These are phyloP conservation scores for Leishmania braziliensis DNA, from an alignment of 208 protist genomes.

Conservation along the genomic window DNA sequence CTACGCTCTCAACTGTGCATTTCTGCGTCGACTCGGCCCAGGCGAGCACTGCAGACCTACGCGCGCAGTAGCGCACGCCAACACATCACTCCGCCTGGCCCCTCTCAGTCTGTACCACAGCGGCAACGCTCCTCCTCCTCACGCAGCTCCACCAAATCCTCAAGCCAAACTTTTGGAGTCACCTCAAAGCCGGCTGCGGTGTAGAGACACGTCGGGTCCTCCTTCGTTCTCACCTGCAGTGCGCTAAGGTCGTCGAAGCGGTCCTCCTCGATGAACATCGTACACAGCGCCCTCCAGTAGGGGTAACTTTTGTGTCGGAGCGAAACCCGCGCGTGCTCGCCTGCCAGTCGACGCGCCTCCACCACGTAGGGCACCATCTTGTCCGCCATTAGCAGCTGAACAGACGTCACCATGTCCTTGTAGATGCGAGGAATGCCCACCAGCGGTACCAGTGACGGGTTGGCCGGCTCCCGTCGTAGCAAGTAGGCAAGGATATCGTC, in stretches of 20 bases:
- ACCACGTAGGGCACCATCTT: conserved; percentile 55
- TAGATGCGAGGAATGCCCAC: conserved; percentile 67
- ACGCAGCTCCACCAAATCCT: conserved; percentile 49
- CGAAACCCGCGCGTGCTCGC: conserved; percentile 14
- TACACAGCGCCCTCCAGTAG: conserved; percentile 62
- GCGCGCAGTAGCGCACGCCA: background rate
- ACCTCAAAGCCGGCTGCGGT: conserved; percentile 30
- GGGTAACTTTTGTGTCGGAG: conserved; percentile 30
- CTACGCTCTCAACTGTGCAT: no score
- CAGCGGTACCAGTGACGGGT: conserved; percentile 68
- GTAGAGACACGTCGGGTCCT: conserved; percentile 25
- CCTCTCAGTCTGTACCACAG: background rate
- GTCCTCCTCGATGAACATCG: conserved; percentile 40
- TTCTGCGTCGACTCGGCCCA: background rate
- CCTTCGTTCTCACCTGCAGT: conserved; percentile 34
- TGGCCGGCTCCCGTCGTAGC: conserved; percentile 63
- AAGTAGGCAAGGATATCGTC: conserved; percentile 70
- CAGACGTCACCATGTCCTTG: conserved; percentile 59
- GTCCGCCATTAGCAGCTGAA: conserved; percentile 62
- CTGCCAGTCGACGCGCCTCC: conserved; percentile 32
- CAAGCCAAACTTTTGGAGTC: conserved; percentile 42
- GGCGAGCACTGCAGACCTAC: background rate
- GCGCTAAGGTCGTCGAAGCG: conserved; percentile 55
- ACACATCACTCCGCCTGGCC: background rate
- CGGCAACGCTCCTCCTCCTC: conserved; percentile 37